Base-by-base conservation (phyloP, 768 basidiomycete species). In the Lactifluus piperatus region DNA sequence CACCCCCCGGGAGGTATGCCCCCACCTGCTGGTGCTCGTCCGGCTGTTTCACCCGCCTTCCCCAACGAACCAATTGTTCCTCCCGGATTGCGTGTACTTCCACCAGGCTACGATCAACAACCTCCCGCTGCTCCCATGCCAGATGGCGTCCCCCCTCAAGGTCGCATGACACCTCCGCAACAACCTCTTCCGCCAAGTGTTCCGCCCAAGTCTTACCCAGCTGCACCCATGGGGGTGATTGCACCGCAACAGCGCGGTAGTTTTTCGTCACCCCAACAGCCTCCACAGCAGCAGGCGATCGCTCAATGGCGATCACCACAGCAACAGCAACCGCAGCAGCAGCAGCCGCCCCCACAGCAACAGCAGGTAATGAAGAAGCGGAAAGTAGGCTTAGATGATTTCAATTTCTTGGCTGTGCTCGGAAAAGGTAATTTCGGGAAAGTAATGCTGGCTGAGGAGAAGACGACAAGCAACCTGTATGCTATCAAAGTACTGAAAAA, bases 401-500 rank as follows among this genome's bases (percentile, higher is more conserved):
- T 99, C 79, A 98, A 98, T 68, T 98, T 99, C 79, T 75, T 99
- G 56, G 94, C 97, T 26, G 97, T 99, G 16, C 82, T 99, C 37
- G 97, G 97, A 51, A 98, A 98, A 74, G 97, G 97, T 67, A 99
- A 98, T 74, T 99, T 99, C 69, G 97, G 97, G 57, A 99, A 99
- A 72, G 97, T 99, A 73, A 99, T 99, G 97, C 76, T 99, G 59
- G 97, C 97, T 10, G 97, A 99, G 73, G 97, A 99, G 79, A 99
- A 99, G 82, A 85, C 80, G 71, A 81, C 84, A 51, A 91, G 83
- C 66, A 83, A 81, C 51, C 73, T 98, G 56, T 98, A 89, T 70
- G 97, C 97, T n/a, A 97, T 99, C 78, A 99, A 99, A 74, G 97
- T 99, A n/a, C 71, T 99, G 71, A 99, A 99, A 81, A 99, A 99